Evolutionary conservation across 495 filamentous ascomycete species (phyloP).

Genomic region (Stereocaulon alpinum): DNA sequence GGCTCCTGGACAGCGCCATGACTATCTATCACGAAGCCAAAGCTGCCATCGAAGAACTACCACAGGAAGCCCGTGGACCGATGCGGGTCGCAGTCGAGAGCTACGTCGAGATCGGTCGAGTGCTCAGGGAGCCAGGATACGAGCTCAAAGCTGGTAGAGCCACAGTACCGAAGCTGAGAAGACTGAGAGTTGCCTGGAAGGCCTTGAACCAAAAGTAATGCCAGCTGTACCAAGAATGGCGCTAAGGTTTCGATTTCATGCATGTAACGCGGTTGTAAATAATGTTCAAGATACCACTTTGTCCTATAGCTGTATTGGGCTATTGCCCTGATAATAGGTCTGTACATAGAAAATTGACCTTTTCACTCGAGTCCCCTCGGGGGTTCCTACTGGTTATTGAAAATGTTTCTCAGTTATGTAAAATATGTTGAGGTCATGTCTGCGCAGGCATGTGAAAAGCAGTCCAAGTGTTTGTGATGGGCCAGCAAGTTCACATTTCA

Average conservation of each 20-base stretch:
- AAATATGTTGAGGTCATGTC: too few species aligned
- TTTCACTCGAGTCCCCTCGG: neutral
- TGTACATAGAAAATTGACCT: constrained; percentile 8
- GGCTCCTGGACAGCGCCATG: constrained; percentile 47
- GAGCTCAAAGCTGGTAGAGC: constrained; percentile 43
- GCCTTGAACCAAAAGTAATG: constrained; percentile 28
- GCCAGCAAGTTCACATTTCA: too few species aligned
- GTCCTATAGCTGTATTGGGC: constrained; percentile 6
- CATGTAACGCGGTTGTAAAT: constrained; percentile 6
- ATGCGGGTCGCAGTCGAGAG: constrained; percentile 59
- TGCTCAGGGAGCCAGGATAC: constrained; percentile 36
- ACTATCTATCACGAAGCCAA: constrained; percentile 39
- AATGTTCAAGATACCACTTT: constrained; percentile 15
- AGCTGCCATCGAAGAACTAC: constrained; percentile 45
- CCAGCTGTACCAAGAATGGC: neutral
- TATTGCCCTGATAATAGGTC: neutral
- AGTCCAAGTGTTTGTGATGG: too few species aligned
- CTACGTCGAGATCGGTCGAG: constrained; percentile 63
- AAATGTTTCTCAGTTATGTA: neutral
- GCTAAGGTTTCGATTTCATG: neutral
- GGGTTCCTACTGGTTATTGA: too few species aligned
- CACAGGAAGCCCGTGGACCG: constrained; percentile 43
- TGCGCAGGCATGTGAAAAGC: too few species aligned
- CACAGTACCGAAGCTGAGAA: constrained; percentile 45
- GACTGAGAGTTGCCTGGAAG: constrained; percentile 45